phyloP scores from a whole-genome alignment of 2,329 filamentous ascomycete species.

The Hypoxylon rubiginosum region DNA sequence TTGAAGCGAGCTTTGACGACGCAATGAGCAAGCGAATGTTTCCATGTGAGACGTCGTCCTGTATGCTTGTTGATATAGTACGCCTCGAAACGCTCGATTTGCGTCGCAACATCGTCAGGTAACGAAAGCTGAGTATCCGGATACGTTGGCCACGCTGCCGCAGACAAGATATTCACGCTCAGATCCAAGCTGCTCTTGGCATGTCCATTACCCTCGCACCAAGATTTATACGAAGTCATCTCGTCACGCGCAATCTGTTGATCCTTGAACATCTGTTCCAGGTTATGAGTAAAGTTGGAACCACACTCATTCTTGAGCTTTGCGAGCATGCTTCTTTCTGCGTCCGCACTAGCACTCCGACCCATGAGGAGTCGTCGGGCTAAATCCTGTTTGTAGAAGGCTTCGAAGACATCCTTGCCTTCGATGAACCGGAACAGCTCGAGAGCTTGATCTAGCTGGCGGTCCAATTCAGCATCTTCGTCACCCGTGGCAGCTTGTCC shows the following conservation, averaged over 20 bases:
- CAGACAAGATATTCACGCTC: conserved; percentile 89
- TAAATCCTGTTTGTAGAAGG: conserved; percentile 98
- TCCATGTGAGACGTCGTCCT: conserved; percentile 89
- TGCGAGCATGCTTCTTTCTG: conserved; percentile 93
- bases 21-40: conserved; percentile 92
- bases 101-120: conserved; percentile 79
- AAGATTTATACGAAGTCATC: conserved; percentile 88
- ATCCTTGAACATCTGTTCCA: conserved; percentile 99
- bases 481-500: conserved; percentile 79
- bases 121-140: conserved; percentile 79
- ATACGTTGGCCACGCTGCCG: conserved; percentile 93
- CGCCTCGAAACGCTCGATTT: conserved; percentile 83
- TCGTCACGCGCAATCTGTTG: conserved; percentile 94
- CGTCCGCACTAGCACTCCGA: conserved; percentile 92
- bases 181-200: conserved; percentile 74
- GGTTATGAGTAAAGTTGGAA: conserved; percentile 92
- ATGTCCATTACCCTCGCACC: conserved; percentile 63
- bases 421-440: conserved; percentile 97
- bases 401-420: conserved; percentile 97
- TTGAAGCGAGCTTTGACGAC: conserved; percentile 85
- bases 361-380: conserved; percentile 91
- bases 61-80: conserved; percentile 94
- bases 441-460: conserved; percentile 90
- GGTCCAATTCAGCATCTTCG: conserved; percentile 91
- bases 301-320: conserved; percentile 95